Base-by-base conservation (phyloP, 2,329 filamentous ascomycete species). In the Xylaria sp. region DNA sequence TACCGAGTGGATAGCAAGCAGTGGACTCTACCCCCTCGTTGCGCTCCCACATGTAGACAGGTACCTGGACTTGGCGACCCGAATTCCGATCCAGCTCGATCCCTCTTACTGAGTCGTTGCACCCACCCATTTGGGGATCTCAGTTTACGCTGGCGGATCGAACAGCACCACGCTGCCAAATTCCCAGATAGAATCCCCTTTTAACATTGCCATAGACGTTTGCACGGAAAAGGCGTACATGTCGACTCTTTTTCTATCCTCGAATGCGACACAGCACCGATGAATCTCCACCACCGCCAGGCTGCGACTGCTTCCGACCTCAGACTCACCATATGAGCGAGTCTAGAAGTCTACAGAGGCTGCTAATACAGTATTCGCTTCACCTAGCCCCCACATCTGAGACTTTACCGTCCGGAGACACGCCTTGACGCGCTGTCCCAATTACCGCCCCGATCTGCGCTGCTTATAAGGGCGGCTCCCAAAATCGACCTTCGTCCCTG, bases 171-270 rank as follows among this genome's bases (percentile, higher is more conserved):
- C 72, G 72, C 71, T 70, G 67, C 70, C 73, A 76, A 75, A 70
- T 73, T 72, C 73, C 71, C 72, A 73, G 69, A 74, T 72, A 70
- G 69, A 74, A 78, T 77, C 74, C 77, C 74, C 75, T 76, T 76
- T 77, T 69, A 74, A 76, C 74, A 78, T 78, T 78, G 71, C 77
- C 77, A 79, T 79, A 74, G 72, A 77, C 54, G 69, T 67, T 69
- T 71, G 71, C 70, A 69, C 63, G 69, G 67, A 65, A 74, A 71
- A 72, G 23, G 28, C 39, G 61, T 68, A 71, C 65, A 71, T 74
- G 72, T 75, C 75, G 68, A 73, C 70, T 75, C 76, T 66, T 65
- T 56, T 68, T 57, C 63, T 70, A 66, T 73, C 70, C 46, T 28
- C 66, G 68, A 70, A 76, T 75, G 73, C 74, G 74, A 75, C 71